Base-by-base conservation (phyloP, 2,329 filamentous ascomycete species). In the Nannizzia gypsea region DNA sequence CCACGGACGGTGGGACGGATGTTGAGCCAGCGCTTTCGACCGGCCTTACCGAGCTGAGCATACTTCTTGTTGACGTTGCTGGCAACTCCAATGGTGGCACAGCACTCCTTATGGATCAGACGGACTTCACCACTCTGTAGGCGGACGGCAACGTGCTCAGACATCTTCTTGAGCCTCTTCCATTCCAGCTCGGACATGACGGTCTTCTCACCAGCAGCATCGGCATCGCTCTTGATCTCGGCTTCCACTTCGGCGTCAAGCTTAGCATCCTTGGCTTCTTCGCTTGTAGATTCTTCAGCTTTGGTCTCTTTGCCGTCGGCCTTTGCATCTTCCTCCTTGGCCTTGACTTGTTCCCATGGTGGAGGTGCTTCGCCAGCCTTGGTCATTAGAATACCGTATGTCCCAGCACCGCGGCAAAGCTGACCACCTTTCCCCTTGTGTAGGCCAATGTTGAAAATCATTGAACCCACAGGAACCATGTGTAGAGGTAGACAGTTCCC, bases 401-500 rank as follows among this genome's bases (percentile, higher is more conserved):
- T 97, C 52, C 93, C 93, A 1, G 95, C 93, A 71, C 90, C 95
- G 63, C 93, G 86, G 72, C 93, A 99, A 72, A 99, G 93, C 20
- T 96, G 90, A 13, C 88, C 93, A 11, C 84, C 83, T 61, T 85
- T 86, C 34, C 83, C 81, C 3, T 84, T 80, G 26, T 87, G 77
- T 56, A 82, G 89, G 11, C 92, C 92, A 36, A 99, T 86, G 66
- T 92, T 93, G 79, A 88, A 96, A 57, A 99, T 84, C 46, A 90
- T 83, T 2, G 90, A 96, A n/a, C 93, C 92, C 42, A 96, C 82
- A 1, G 93, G 95, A 62, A 99, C 88, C 86, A 99, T 93, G 75
- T 95, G 89, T 71, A 99, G 79, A 13, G 93, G 93, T 66, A 99
- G 76, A 72, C 93, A 99, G 74, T 99, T 99, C 59, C 93, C 93